A percentile compares a stretch with the other conserved stretches of the same genome.
Conservation (phyloP, 2,329 filamentous ascomycete species). For the Malbranchea zuffiana region DNA sequence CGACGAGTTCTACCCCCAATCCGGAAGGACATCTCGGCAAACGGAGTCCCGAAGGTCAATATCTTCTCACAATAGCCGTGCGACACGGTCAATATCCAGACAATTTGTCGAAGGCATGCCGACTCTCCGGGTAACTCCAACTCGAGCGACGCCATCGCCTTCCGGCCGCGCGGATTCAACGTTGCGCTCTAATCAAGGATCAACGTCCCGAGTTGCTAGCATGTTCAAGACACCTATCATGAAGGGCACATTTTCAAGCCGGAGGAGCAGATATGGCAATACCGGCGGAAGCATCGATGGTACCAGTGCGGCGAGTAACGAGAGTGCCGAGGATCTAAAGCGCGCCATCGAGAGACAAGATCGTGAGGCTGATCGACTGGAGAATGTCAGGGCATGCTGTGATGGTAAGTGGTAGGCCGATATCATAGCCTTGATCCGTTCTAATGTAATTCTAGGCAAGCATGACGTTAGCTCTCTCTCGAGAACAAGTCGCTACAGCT, state of each 20-base stretch:
- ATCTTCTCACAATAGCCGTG: constrained; percentile 69
- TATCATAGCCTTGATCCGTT: neutral
- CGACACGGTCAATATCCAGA: constrained; percentile 56
- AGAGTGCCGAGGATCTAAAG: constrained; percentile 73
- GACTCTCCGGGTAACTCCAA: constrained; percentile 29
- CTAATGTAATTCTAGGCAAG: constrained; percentile 45
- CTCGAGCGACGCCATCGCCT: constrained; percentile 27
- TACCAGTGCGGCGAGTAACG: constrained; percentile 40
- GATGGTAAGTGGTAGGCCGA: constrained; percentile 61
- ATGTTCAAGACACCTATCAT: constrained; percentile 39
- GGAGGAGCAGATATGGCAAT: constrained; percentile 33
- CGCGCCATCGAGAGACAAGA: constrained; percentile 59
- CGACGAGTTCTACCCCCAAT: constrained; percentile 71
- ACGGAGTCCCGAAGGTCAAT: constrained; percentile 49
- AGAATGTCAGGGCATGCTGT: constrained; percentile 95
- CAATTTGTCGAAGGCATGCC: constrained; percentile 30
- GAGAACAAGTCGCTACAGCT: constrained; percentile 33
- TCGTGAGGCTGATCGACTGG: constrained; percentile 64
- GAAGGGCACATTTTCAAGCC: constrained; percentile 41
- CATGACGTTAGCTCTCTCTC: constrained; percentile 52
- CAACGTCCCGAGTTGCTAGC: constrained; percentile 38
- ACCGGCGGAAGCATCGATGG: constrained; percentile 29
- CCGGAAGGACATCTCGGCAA: constrained; percentile 45
- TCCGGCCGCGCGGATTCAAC: constrained; percentile 27
- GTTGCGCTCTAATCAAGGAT: constrained; percentile 28